Conservation (phyloP, 1,139 yeast genomes). For the Nakaseomyces delphensis region DNA sequence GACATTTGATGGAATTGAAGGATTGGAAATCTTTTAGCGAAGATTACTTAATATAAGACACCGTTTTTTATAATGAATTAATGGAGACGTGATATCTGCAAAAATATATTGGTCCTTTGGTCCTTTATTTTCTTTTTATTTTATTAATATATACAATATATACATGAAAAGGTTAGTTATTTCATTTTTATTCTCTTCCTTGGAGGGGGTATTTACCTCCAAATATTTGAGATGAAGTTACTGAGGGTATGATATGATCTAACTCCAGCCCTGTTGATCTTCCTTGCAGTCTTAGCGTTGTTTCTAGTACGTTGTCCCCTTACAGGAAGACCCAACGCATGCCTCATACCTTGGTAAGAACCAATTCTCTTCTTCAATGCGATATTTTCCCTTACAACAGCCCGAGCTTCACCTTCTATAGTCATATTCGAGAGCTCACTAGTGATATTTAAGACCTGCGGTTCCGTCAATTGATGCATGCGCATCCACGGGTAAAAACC, state of each 20-base stretch:
- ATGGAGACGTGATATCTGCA: no score
- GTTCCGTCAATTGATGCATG: constrained; percentile 85
- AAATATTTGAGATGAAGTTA: not conserved
- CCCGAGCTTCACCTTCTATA: constrained; percentile 78
- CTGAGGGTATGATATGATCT: constrained; percentile 32
- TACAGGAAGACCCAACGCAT: constrained; percentile 80
- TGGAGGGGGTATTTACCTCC: not conserved
- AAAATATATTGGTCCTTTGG: no score
- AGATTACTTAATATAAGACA: constrained; percentile 31
- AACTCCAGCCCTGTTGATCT: constrained; percentile 72
- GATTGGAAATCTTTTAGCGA: constrained; percentile 39
- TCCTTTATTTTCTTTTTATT: not conserved
- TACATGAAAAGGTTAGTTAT: not conserved
- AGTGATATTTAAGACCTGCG: constrained; percentile 75
- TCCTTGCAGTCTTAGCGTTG: constrained; percentile 82
- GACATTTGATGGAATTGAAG: constrained; percentile 65
- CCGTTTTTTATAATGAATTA: not conserved
- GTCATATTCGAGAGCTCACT: constrained; percentile 78
- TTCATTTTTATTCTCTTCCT: not conserved
- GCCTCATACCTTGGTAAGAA: constrained; percentile 83
- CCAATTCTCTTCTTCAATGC: constrained; percentile 74
- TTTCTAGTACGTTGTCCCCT: constrained; percentile 91
- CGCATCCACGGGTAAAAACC: constrained; percentile 91
- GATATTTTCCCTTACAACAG: constrained; percentile 71
- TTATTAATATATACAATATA: not conserved